These are phyloP conservation scores for Bruguiera parviflora DNA, from an alignment of 345 rosid species.

Conservation along the genomic window DNA sequence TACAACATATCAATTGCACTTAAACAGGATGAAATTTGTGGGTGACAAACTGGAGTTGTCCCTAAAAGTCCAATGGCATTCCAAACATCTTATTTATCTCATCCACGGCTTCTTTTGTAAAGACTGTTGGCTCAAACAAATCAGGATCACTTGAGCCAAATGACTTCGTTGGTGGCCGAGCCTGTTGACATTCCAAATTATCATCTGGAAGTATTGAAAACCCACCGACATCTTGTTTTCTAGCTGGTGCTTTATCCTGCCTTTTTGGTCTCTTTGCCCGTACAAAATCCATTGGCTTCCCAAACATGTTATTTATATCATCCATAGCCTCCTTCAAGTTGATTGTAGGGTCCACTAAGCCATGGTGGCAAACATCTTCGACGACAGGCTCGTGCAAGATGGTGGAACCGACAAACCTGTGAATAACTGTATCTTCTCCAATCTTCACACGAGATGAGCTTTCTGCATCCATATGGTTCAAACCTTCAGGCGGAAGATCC, in stretches of 20 bases:
- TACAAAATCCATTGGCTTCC: slow-evolving; percentile 86
- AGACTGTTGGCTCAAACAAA: slow-evolving; percentile 72
- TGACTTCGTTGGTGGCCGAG: slow-evolving; percentile 25
- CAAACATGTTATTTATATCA: slow-evolving; percentile 91
- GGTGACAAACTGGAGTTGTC: not conserved
- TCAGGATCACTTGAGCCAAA: slow-evolving; percentile 39
- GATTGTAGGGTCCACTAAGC: slow-evolving; percentile 92
- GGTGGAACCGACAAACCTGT: slow-evolving; percentile 78
- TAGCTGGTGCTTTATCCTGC: slow-evolving; percentile 42
- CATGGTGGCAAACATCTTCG: slow-evolving; percentile 96
- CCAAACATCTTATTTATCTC: slow-evolving; percentile 81
- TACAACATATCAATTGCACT: not conserved
- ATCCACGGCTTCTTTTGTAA: slow-evolving; percentile 84
- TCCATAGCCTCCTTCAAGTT: slow-evolving; percentile 96
- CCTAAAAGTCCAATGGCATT: slow-evolving; percentile 72
- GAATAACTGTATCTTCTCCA: slow-evolving; percentile 86
- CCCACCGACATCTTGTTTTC: slow-evolving; percentile 40
- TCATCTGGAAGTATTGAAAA: slow-evolving; percentile 82
- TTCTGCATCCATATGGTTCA: slow-evolving; percentile 37
- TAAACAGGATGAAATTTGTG: not conserved
- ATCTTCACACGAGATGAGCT: slow-evolving; percentile 42
- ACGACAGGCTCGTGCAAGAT: slow-evolving; percentile 68
- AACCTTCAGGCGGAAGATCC: slow-evolving; percentile 54
- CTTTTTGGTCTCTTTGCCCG: slow-evolving; percentile 62
- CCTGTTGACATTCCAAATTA: slow-evolving; percentile 41